These are phyloP conservation scores for Ajuga chamaepitys DNA, from an alignment of 257 asterid genomes.

Conservation along the genomic window DNA sequence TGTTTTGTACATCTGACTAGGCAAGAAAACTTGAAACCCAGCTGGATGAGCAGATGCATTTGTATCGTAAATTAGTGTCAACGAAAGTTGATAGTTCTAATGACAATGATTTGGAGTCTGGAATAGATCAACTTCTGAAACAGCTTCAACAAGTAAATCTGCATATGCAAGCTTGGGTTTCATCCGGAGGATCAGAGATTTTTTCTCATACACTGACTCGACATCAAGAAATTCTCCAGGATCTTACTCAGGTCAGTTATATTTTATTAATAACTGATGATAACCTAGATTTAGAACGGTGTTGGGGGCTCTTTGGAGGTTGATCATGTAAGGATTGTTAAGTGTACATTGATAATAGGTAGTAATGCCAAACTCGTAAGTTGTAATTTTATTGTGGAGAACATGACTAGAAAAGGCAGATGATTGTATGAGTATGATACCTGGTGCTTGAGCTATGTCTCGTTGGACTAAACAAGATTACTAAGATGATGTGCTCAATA, in stretches of 20 bases:
- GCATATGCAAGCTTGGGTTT: conserved; percentile 98
- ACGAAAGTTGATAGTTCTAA: conserved; percentile 47
- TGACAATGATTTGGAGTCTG: conserved; percentile 69
- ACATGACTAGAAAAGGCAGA: not conserved
- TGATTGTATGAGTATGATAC: not conserved
- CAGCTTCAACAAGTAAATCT: conserved; percentile 81
- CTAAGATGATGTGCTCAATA: not conserved
- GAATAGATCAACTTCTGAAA: conserved; percentile 72
- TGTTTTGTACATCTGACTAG: conserved; percentile 28
- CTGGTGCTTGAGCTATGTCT: not conserved
- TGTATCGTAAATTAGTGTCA: conserved; percentile 71
- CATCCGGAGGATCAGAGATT: conserved; percentile 94
- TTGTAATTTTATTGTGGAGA: conserved; percentile 5
- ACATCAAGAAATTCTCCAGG: conserved; percentile 95
- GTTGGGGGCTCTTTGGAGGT: not conserved
- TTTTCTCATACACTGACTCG: conserved; percentile 95
- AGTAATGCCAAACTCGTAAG: not conserved
- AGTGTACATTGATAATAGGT: not conserved
- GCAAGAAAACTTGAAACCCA: conserved; percentile 95
- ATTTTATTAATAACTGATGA: not conserved
- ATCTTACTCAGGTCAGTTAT: conserved; percentile 74
- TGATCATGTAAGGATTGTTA: not conserved
- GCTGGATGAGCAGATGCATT: conserved; percentile 92
- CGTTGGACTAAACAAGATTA: not conserved
- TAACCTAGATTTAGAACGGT: not conserved